A percentile compares a stretch with the other conserved stretches of the same genome.
Evolutionary conservation across 768 basidiomycete genomes (phyloP).

Genomic region (Nevesoporus exiguus): DNA sequence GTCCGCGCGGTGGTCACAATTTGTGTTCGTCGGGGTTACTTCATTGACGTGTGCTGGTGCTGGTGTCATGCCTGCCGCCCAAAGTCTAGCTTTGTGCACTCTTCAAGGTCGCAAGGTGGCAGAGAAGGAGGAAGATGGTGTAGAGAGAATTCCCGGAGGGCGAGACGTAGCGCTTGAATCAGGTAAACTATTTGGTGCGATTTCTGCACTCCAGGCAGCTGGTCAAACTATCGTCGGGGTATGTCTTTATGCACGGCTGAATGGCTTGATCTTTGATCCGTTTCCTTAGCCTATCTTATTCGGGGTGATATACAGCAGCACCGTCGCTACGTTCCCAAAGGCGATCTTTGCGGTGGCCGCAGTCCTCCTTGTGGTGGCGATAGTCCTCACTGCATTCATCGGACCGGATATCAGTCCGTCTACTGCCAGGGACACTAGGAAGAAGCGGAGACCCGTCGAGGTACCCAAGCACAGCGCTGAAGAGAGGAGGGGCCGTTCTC

Average conservation of each 20-base stretch:
- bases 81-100: conserved; percentile 74
- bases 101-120: conserved; percentile 34
- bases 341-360: conserved; percentile 64
- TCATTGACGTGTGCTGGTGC: conserved; percentile 63
- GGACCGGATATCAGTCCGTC: conserved; percentile 31
- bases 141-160: not conserved
- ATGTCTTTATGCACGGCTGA: conserved; percentile 6
- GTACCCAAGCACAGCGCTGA: conserved; percentile 9
- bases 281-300: conserved; percentile 61
- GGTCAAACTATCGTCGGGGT: conserved; percentile 60
- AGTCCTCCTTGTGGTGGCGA: conserved; percentile 47
- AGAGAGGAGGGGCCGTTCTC: conserved; percentile 26
- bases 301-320: conserved; percentile 60
- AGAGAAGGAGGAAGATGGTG: conserved; percentile 32
- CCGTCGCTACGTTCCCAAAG: conserved; percentile 62
- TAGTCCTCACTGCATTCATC: conserved; percentile 45
- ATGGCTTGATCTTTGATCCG: conserved; percentile 8
- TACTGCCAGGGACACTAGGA: conserved; percentile 11
- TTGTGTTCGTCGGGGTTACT: conserved; percentile 56
- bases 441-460: not conserved
- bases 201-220: conserved; percentile 63
- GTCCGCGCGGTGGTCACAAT: conserved; percentile 30
- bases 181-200: conserved; percentile 68
- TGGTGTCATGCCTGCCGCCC: conserved; percentile 63
- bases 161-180: conserved; percentile 35